Percentiles rank a stretch among this genome's conserved stretches.
Conservation (phyloP, 73 alveolate species). For the Uronychia binucleata region DNA sequence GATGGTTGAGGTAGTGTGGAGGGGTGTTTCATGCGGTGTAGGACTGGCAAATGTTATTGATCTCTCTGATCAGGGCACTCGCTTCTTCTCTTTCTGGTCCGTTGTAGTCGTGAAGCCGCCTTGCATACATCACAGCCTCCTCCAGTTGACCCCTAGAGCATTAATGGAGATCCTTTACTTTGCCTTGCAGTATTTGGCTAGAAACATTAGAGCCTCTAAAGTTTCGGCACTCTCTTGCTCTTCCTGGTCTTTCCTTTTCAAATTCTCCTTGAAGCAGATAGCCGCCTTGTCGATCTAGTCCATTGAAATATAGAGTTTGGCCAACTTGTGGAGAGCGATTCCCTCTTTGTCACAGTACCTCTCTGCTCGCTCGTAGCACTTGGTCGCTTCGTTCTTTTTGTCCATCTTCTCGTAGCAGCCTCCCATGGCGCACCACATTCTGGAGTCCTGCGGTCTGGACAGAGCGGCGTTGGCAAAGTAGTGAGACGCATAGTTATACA, state of each 20-base stretch:
- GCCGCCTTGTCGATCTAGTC: conserved; percentile 93
- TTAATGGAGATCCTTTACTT: neutral
- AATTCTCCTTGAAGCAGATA: conserved; percentile 86
- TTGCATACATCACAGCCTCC: conserved; percentile 85
- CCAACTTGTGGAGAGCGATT: conserved; percentile 94
- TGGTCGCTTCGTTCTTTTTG: conserved; percentile 91
- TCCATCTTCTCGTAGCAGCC: conserved; percentile 93
- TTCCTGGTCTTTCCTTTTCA: conserved; percentile 87
- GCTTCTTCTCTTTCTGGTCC: conserved; percentile 91
- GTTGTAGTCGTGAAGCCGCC: conserved; percentile 90
- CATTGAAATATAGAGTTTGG: conserved; percentile 86
- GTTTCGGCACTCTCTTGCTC: conserved; percentile 87
- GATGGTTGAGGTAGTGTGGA: too few relatives aligned
- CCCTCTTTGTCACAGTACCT: conserved; percentile 95
- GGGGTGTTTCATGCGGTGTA: too few relatives aligned
- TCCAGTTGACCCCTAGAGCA: conserved; percentile 68
- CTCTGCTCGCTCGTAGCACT: conserved; percentile 97
- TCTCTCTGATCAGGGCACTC: conserved; percentile 69
- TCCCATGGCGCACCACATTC: conserved; percentile 99
- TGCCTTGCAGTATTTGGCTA: conserved; percentile 82
- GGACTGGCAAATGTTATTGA: conserved; percentile 52
- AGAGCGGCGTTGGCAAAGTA: conserved; percentile 95
- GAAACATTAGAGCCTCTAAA: conserved; percentile 89
- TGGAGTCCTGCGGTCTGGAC: conserved; percentile 95
- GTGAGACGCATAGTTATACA: conserved; percentile 95